Evolutionary conservation across 495 filamentous ascomycete species (phyloP), one percentile per base, ranked within the genome.

Genomic region (Daldinia vernicosa): DNA sequence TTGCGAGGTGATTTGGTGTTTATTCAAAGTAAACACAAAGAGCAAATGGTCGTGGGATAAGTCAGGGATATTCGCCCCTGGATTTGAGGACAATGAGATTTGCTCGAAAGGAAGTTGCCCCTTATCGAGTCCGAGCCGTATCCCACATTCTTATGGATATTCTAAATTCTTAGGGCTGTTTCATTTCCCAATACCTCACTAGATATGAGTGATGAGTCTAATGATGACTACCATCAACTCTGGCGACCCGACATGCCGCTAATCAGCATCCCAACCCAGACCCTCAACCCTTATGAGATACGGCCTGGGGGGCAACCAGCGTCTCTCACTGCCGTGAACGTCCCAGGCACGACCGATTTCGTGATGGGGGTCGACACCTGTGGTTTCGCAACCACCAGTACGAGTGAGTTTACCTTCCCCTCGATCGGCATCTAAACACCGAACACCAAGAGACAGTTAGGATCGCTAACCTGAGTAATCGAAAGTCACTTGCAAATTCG

Each of bases 361-460:
- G 39, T 67, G 32, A 26, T 77, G 14, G 73, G 73, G 5, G 4
- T 66, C 8, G 60, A 77, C 22, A 77, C 73, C 12, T 77, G 75
- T 53, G 75, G 75, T 27, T 77, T 74, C 37, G 69, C 63, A 2
- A 64, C 62, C 5, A 22, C 40, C 6, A 72, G 67, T 33, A 70
- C 70, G 30, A 64, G 75, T 75, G 53, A 74, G 75, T 70, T 15
- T 17, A 28, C n/a, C 6, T 11, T 12, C 47, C 7, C 12, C 9
- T 37, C 4, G 3, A n/a, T 19, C 56, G 7, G 8, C 6, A 12
- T 7, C 27, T 15, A 2, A 1, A 6, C 14, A 26, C 17, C 37
- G 30, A 43, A 17, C 19, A 9, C 1, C 8, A 24, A 55, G 37
- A 6, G 45, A 26, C 9, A 30, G n/a, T 1, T 1, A 11, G 8